These are phyloP conservation scores for Hanseniaspora occidentalis DNA, from an alignment of 805 yeast species.

Conservation along the genomic window DNA sequence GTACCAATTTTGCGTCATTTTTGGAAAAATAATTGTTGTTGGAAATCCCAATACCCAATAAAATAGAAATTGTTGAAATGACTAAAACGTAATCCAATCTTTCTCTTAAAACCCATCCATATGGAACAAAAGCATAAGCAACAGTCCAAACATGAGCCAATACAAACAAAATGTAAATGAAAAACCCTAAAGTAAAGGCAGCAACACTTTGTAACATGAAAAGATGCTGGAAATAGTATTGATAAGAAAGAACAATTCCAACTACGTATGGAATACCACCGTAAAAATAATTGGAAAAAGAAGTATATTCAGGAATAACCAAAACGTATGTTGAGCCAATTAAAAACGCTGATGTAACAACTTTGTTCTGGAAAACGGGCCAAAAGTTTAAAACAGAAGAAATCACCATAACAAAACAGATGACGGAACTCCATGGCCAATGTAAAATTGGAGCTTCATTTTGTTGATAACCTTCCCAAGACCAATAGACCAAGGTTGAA, in stretches of 20 bases:
- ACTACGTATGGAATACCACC: conserved; percentile 66
- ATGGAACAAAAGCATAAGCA: conserved; percentile 97
- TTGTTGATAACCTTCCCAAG: conserved; percentile 84
- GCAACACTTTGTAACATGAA: conserved; percentile 44
- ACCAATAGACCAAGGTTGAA: conserved; percentile 80
- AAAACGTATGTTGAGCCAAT: conserved; percentile 20
- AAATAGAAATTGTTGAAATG: conserved; percentile 39
- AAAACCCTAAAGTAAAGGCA: conserved; percentile 36
- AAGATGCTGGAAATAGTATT: conserved; percentile 47
- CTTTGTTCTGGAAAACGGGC: conserved; percentile 12
- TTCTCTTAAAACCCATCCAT: conserved; percentile 79
- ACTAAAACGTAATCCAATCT: conserved; percentile 68
- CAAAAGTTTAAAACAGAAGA: conserved; percentile 35
- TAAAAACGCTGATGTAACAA: conserved; percentile 18
- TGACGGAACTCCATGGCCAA: conserved; percentile 44
- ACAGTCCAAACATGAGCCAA: conserved; percentile 93
- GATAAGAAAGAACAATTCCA: conserved; percentile 50
- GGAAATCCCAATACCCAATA: conserved; percentile 33
- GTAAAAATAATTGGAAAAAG: conserved; percentile 25
- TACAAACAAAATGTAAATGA: conserved; percentile 40
- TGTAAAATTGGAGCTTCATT: conserved; percentile 86
- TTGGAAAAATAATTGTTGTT: conserved; percentile 3
- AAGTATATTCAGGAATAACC: conserved; percentile 12
- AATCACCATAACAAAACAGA: conserved; percentile 42
- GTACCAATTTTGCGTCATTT: background rate